Conservation (phyloP, 139 green algal species). For the Diplosphaera chodatii region DNA sequence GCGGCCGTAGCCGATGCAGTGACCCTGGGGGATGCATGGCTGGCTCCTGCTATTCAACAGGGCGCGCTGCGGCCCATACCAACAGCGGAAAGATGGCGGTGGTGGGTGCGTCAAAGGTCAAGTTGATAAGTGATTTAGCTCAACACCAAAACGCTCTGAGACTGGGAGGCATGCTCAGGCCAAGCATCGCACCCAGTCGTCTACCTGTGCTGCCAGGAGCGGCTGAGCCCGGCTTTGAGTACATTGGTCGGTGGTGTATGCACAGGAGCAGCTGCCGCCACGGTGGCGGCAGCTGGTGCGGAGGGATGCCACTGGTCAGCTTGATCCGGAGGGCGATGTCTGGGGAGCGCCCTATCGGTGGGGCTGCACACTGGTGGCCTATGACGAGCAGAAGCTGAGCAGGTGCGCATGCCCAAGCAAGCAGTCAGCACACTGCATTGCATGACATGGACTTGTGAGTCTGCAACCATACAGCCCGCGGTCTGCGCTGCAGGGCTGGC, state of each 20-base stretch:
- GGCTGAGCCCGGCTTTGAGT: no score
- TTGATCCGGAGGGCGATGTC: conserved; percentile 36
- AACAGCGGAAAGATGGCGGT: conserved; percentile 40
- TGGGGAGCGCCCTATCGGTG: conserved; percentile 76
- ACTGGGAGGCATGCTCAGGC: no score
- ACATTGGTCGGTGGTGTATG: no score
- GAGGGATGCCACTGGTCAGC: conserved; percentile 26
- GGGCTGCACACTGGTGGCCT: conserved; percentile 70
- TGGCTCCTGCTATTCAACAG: conserved; percentile 51
- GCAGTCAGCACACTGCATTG: neutral
- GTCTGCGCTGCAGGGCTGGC: conserved; percentile 20
- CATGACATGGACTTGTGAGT: no score
- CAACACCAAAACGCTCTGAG: no score
- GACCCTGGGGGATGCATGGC: conserved; percentile 73
- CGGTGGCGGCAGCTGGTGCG: conserved; percentile 54
- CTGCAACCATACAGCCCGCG: no score
- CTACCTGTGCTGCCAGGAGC: no score
- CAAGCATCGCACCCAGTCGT: no score
- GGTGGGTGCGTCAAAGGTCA: conserved; percentile 33
- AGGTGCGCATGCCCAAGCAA: conserved; percentile 12
- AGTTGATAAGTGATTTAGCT: no score
- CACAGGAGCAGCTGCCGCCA: conserved; percentile 32
- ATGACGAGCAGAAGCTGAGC: conserved; percentile 31
- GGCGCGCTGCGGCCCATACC: conserved; percentile 66
- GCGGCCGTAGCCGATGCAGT: conserved; percentile 57